Percentiles rank a stretch among this genome's conserved stretches.
phyloP scores from a whole-genome alignment of 1,284 basidiomycete species.

The Cryptococcus depauperatus region DNA sequence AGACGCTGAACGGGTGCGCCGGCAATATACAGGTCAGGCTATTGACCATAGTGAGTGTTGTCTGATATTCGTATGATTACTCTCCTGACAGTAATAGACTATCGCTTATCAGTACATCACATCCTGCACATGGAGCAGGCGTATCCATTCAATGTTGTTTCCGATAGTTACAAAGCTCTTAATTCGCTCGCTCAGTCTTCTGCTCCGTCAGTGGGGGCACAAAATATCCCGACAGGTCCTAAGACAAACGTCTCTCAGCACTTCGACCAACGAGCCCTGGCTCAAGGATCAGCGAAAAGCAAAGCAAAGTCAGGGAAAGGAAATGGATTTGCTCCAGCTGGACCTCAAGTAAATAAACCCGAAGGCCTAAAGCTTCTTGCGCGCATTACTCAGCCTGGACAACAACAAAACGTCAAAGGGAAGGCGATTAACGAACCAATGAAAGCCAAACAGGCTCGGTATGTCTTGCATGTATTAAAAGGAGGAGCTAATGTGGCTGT shows the following conservation, averaged over 20 bases:
- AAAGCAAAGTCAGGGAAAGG: too few species aligned
- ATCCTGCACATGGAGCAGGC: neutral
- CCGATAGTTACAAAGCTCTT: neutral
- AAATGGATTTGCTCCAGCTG: neutral
- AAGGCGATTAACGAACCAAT: too few species aligned
- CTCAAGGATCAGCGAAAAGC: too few species aligned
- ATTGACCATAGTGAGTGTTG: slow-evolving; percentile 1
- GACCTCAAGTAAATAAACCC: too few species aligned
- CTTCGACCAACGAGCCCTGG: neutral
- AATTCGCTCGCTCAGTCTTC: neutral
- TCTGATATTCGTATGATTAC: neutral
- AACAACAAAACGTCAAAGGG: too few species aligned
- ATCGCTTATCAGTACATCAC: neutral
- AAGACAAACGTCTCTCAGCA: neutral
- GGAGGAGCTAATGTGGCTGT: neutral
- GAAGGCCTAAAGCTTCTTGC: too few species aligned
- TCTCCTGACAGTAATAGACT: neutral
- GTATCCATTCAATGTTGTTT: neutral
- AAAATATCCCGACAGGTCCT: neutral
- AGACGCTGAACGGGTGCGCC: neutral
- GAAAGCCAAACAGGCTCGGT: too few species aligned
- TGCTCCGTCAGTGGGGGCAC: too few species aligned
- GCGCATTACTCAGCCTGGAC: too few species aligned
- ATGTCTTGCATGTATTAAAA: too few species aligned
- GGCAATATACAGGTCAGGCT: neutral